Evolutionary conservation across 2,329 filamentous ascomycete genomes (phyloP).

Genomic region (Chaetomiaceae sp.): DNA sequence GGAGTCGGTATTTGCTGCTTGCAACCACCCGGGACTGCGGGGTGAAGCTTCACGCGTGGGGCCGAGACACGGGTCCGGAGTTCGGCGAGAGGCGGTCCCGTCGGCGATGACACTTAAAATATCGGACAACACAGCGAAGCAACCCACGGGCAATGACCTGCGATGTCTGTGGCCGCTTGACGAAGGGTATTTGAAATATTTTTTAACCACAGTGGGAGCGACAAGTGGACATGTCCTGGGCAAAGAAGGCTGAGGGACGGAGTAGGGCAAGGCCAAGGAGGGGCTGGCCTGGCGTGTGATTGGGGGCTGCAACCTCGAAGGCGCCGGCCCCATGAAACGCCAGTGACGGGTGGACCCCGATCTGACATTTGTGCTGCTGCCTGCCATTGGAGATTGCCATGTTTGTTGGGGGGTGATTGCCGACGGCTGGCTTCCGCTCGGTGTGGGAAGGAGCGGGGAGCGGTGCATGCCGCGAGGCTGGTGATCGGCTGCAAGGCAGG

Average conservation of each 20-base stretch:
- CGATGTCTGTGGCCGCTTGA: too few species aligned
- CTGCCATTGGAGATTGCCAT: constrained; percentile 1
- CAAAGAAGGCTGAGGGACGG: constrained; percentile 1
- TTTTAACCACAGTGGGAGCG: not conserved
- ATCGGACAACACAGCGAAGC: not conserved
- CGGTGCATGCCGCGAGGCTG: not conserved
- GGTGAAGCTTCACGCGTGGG: constrained; percentile 2
- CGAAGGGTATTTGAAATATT: too few species aligned
- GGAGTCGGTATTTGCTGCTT: not conserved
- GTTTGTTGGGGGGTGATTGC: not conserved
- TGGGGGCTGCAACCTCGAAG: constrained; percentile 11
- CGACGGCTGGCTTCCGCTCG: not conserved
- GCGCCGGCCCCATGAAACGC: constrained; percentile 4
- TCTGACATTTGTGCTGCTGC: constrained; percentile 5
- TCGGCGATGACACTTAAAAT: not conserved
- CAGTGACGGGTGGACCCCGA: not conserved
- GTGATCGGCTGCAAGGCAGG: not conserved
- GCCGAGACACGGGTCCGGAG: not conserved
- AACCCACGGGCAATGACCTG: too few species aligned
- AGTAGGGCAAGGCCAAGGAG: not conserved
- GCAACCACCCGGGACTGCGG: not conserved
- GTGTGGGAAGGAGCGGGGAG: not conserved
- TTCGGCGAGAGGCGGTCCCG: not conserved
- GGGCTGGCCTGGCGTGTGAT: constrained; percentile 6
- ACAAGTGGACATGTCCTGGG: too few species aligned